Evolutionary conservation across 176 grass and related monocot genomes (phyloP).

Genomic region (Musa beccarii): DNA sequence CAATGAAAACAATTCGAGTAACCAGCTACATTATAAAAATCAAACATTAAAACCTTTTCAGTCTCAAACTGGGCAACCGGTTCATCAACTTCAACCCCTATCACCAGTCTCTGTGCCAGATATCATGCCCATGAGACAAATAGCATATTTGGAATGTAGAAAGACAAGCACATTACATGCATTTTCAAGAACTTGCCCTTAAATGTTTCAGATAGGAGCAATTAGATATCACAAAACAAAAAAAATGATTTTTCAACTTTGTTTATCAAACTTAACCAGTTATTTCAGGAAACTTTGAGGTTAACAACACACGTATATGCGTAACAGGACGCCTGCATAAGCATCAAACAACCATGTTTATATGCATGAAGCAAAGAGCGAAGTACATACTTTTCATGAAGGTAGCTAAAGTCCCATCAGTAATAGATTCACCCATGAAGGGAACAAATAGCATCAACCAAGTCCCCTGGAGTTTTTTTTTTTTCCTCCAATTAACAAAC

Average conservation of each 20-base stretch:
- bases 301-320: background rate
- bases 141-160: no score
- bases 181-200: no score
- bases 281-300: no score
- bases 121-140: no score
- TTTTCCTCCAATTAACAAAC: background rate
- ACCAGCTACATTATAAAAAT: background rate
- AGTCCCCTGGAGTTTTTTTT: slow-evolving; percentile 33
- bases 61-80: slow-evolving; percentile 95
- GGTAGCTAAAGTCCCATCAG: slow-evolving; percentile 86
- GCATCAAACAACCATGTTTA: background rate
- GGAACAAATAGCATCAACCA: slow-evolving; percentile 75
- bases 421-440: slow-evolving; percentile 97
- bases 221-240: no score
- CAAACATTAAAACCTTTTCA: slow-evolving; percentile 53
- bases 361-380: background rate
- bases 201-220: no score
- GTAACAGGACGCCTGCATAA: background rate
- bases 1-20: no score
- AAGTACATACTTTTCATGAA: slow-evolving; percentile 69
- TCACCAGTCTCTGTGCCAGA: slow-evolving; percentile 63
- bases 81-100: slow-evolving; percentile 75
- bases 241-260: no score
- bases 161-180: no score
- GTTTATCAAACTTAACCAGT: no score